Evolutionary conservation across 371 early-diverging fungal genomes (phyloP).

Genomic region (Basidiobolus meristosporus): DNA sequence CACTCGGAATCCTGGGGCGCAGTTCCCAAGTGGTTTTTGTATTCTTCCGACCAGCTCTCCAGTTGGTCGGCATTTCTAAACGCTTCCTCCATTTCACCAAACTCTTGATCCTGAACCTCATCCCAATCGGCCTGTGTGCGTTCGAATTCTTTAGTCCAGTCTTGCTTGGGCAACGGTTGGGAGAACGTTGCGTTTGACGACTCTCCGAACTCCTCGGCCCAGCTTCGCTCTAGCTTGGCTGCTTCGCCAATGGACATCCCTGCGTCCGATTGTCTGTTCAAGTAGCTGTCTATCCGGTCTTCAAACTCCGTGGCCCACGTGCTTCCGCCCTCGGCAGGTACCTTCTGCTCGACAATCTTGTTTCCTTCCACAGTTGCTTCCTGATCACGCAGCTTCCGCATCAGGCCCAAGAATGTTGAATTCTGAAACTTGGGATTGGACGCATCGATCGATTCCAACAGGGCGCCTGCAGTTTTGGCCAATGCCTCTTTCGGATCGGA

Average conservation of each 20-base stretch:
- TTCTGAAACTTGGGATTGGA: conserved; percentile 82
- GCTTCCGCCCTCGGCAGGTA: conserved; percentile 7
- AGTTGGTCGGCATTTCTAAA: too few species aligned
- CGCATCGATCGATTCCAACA: conserved; percentile 53
- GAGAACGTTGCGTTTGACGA: too few species aligned
- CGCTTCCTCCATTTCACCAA: too few species aligned
- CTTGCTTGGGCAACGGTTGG: too few species aligned
- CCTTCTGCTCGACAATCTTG: conserved; percentile 46
- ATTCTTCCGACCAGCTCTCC: too few species aligned
- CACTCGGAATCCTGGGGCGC: too few species aligned
- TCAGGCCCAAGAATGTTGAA: conserved; percentile 76
- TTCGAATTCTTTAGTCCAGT: too few species aligned
- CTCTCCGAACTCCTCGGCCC: conserved; percentile 25
- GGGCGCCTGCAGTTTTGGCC: conserved; percentile 64
- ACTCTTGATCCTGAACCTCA: too few species aligned
- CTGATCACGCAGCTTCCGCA: conserved; percentile 77
- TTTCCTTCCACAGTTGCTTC: conserved; percentile 70
- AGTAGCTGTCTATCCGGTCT: conserved; percentile 16
- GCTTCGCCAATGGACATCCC: conserved; percentile 34
- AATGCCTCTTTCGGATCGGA: conserved; percentile 20
- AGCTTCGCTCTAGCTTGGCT: conserved; percentile 24
- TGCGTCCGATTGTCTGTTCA: conserved; percentile 17
- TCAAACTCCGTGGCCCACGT: conserved; percentile 31
- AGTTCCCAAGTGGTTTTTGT: too few species aligned
- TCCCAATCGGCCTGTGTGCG: too few species aligned